These are phyloP conservation scores for Podaxis pistillaris DNA, from an alignment of 768 basidiomycete species.

Conservation along the genomic window DNA sequence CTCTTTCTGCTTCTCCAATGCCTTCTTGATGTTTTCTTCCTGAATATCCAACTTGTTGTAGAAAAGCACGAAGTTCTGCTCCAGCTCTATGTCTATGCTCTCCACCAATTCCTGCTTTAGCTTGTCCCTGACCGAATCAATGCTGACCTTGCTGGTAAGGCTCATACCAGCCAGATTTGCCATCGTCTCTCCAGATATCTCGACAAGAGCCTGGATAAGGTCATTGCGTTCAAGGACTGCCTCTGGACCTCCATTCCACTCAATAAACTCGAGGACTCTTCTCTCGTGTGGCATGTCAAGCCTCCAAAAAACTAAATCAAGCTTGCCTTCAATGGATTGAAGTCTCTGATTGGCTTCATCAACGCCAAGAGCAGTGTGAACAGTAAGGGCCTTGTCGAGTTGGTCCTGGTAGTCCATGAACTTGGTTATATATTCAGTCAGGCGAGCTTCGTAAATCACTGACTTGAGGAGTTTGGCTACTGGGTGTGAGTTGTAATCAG, in stretches of 20 bases:
- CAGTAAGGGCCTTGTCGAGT: conserved; percentile 34
- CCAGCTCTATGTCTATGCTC: neutral
- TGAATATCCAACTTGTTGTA: conserved; percentile 25
- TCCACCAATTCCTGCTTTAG: neutral
- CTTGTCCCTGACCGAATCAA: neutral
- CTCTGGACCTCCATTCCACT: conserved; percentile 27
- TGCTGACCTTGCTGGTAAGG: neutral
- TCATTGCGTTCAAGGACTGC: conserved; percentile 25
- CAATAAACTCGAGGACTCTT: neutral
- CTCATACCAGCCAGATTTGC: conserved; percentile 17
- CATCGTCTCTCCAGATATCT: conserved; percentile 23
- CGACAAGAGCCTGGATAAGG: conserved; percentile 28
- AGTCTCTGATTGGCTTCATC: conserved; percentile 32
- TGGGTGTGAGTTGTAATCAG: neutral
- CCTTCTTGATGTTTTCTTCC: neutral
- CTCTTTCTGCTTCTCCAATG: neutral
- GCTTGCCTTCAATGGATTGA: conserved; percentile 25
- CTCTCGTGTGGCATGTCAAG: neutral
- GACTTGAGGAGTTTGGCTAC: conserved; percentile 36
- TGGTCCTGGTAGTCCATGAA: conserved; percentile 35
- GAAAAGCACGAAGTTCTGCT: conserved; percentile 29
- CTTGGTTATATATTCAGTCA: conserved; percentile 28
- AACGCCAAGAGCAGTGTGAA: conserved; percentile 37
- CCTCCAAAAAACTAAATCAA: conserved; percentile 25
- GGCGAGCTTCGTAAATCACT: conserved; percentile 33